A percentile compares a stretch with the other conserved stretches of the same genome.
Conservation (phyloP, 169 alveolate genomes). For the Eimeria brunetti region DNA sequence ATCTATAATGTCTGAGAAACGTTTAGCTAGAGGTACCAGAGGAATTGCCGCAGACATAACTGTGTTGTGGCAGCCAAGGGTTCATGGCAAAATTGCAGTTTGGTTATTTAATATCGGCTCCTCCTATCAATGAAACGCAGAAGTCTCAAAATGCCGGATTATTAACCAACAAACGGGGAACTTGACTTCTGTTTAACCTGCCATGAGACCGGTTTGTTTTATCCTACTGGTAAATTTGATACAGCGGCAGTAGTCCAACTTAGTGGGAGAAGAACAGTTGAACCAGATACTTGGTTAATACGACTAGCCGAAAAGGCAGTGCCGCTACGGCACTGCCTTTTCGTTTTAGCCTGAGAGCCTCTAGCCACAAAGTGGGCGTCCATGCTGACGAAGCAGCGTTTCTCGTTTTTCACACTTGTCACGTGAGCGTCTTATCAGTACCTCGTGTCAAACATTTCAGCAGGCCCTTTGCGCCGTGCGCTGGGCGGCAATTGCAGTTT, state of each 20-base stretch:
- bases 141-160: no score
- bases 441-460: conserved; percentile 10
- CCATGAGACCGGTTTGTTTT: no score
- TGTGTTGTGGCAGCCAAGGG: no score
- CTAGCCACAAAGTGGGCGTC: conserved; percentile 84
- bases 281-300: conserved; percentile 53
- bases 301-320: conserved; percentile 81
- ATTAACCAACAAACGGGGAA: no score
- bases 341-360: conserved; percentile 82
- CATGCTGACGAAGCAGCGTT: conserved; percentile 81
- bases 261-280: conserved; percentile 74
- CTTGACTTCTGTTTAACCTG: no score
- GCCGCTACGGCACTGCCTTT: conserved; percentile 80
- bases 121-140: no score
- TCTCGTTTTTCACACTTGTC: conserved; percentile 51
- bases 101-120: no score
- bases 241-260: conserved; percentile 84
- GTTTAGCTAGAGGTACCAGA: no score
- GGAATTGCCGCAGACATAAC: no score
- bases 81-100: no score
- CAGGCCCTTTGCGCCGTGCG: neutral
- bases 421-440: conserved; percentile 38
- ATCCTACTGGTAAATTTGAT: conserved; percentile 58
- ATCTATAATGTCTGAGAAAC: no score
- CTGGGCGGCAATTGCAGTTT: conserved; percentile 46